Base-by-base conservation (phyloP, 106 monocot species). In the Vanilla planifolia region DNA sequence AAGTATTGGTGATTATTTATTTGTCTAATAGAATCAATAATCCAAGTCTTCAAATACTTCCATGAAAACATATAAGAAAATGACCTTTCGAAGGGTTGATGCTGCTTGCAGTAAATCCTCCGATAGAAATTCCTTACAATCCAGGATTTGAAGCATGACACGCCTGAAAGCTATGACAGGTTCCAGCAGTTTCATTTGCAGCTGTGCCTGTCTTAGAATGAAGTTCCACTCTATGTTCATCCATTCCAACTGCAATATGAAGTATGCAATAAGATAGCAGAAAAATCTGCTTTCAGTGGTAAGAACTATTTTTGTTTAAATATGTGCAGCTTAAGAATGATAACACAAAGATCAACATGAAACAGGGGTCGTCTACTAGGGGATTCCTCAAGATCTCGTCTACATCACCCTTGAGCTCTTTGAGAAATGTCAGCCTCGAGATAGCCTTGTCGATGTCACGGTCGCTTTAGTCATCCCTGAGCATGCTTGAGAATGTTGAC, bases 151-250 rank as follows among this genome's bases (percentile, higher is more conserved):
- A 72, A 98, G 88, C 61, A 98, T 66, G 26, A 77, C 76, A 75
- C 74, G 81, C 59, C 91, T 85, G 60, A 92, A 98, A 35, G 91
- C 77, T 68, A 98, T 74, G 33, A 85, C 85, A 58, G 91, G 96
- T 63, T 98, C 96, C 61, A 92, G 67, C 41, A 98, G 57, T 56
- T 84, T 81, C 56, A 91, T 67, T 72, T 92, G 76, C 15, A 81
- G 70, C 20, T 92, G 88, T 35, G 77, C 56, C 59, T 88, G 88
- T 15, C 43, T 76, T 35, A 88, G 40, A 67, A 92, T 77, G 58
- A 62, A 59, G 15, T 55, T 80, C 96, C 96, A 98, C 32, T 85
- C 84, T 55, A 16, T 28, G 75, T 91, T 79, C 66, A 98, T 29
- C 39, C 47, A 63, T 34, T 69, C 75, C 70, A 98, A 43, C 91